A percentile compares a stretch with the other conserved stretches of the same genome.
Evolutionary conservation across 441 rosid genomes (phyloP).

Genomic region (Flueggea neowawraea): DNA sequence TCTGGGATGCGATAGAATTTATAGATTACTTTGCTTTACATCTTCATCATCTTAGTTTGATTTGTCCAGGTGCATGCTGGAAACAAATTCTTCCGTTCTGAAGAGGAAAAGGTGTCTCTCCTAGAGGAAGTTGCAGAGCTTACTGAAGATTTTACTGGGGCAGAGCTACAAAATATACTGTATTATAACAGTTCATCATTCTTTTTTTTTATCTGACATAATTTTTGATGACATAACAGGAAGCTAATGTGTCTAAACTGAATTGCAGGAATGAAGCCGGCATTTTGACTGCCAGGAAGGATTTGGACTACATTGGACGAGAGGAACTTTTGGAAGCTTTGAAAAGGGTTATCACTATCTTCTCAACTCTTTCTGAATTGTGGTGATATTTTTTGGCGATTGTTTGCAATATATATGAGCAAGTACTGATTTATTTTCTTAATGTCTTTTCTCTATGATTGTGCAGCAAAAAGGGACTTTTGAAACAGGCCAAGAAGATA

Average conservation of each 20-base stretch:
- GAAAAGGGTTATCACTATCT: constrained; percentile 61
- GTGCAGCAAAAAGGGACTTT: constrained; percentile 97
- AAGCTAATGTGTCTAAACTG: constrained; percentile 30
- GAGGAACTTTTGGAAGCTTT: constrained; percentile 93
- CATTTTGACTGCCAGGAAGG: constrained; percentile 97
- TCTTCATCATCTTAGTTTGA: constrained; percentile 14
- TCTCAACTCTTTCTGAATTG: constrained; percentile 1
- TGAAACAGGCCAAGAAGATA: constrained; percentile 98
- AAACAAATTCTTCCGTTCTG: constrained; percentile 86
- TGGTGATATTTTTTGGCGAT: too few relatives aligned
- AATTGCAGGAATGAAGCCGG: constrained; percentile 92
- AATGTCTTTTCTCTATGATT: constrained; percentile 17
- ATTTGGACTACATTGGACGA: constrained; percentile 79
- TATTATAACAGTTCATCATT: constrained; percentile 12
- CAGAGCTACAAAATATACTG: constrained; percentile 98
- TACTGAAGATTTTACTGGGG: constrained; percentile 93
- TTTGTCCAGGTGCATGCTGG: constrained; percentile 85
- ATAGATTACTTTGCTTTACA: constrained; percentile 12
- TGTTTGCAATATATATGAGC: too few relatives aligned
- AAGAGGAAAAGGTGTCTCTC: constrained; percentile 69
- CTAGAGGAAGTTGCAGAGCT: constrained; percentile 82
- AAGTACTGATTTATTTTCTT: constrained; percentile 9
- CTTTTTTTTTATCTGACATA: too few relatives aligned
- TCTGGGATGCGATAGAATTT: constrained; percentile 8
- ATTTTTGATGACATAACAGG: background rate